Conservation (phyloP, 2,329 filamentous ascomycete genomes). For the Cladophialophora yegresii region DNA sequence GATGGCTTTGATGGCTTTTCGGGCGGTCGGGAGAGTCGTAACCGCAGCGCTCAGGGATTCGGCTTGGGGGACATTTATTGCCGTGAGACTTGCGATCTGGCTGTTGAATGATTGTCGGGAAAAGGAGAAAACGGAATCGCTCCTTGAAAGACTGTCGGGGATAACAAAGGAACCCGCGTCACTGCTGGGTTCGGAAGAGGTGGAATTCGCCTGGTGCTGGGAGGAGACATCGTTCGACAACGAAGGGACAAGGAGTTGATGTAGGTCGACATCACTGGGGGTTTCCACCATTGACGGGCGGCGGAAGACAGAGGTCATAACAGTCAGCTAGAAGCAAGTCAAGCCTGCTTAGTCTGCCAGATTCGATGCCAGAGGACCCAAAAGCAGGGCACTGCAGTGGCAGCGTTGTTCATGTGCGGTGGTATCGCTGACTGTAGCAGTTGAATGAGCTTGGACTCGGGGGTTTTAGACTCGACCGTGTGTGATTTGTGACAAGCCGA, state of each 20-base stretch:
- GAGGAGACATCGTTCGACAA: slow-evolving; percentile 30
- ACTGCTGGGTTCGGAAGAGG: slow-evolving; percentile 33
- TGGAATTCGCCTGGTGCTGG: slow-evolving; percentile 29
- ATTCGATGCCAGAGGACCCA: slow-evolving; percentile 18
- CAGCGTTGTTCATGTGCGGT: slow-evolving; percentile 23
- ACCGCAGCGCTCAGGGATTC: slow-evolving; percentile 80
- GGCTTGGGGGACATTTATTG: slow-evolving; percentile 83
- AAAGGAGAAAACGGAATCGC: slow-evolving; percentile 90
- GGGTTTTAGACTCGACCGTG: background rate
- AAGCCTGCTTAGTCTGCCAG: slow-evolving; percentile 14
- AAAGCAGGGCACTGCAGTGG: slow-evolving; percentile 9
- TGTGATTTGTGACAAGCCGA: background rate
- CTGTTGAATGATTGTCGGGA: slow-evolving; percentile 90
- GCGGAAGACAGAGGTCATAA: slow-evolving; percentile 33
- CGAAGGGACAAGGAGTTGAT: slow-evolving; percentile 37
- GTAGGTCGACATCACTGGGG: slow-evolving; percentile 36
- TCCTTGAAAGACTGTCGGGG: slow-evolving; percentile 56
- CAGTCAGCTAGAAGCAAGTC: slow-evolving; percentile 18
- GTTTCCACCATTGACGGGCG: slow-evolving; percentile 36
- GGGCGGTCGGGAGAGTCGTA: slow-evolving; percentile 78
- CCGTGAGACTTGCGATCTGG: slow-evolving; percentile 88
- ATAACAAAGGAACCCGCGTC: slow-evolving; percentile 49
- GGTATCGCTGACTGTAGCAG: slow-evolving; percentile 1
- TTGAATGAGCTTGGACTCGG: background rate
- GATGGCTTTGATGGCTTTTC: slow-evolving; percentile 78